Evolutionary conservation across 2,329 filamentous ascomycete genomes (phyloP), one percentile per base, ranked within the genome.

Genomic region (Hypoxylon sp.): DNA sequence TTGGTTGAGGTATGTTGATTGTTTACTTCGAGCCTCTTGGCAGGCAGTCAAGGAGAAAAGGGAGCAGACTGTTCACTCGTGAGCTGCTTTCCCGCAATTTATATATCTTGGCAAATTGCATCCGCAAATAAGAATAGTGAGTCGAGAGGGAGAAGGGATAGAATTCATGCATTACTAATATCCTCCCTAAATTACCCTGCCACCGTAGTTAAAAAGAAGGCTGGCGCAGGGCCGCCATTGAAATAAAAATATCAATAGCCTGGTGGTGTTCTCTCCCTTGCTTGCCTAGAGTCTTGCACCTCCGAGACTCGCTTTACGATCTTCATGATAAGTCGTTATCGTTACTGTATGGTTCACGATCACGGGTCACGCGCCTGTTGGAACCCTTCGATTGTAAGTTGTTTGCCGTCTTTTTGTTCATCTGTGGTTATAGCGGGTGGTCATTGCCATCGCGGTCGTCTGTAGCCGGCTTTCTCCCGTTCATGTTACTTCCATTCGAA

Each of bases 221-320:
- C 9, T 2, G 25, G 25, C 2, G 12, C 45, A 47, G 25, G 23
- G 25, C 25, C 14, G 23, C 6, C 1, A 3, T 9, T 27, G 14
- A 16, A 14, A n/a, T 16, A 27, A 29, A 16, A 9, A 29, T 29
- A 29, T 21, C 14, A 41, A 30, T n/a, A 39, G 5, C 39, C 16
- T 23, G 21, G 37, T 54, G n/a, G n/a, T 9, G 2, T 54, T 23
- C 11, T 23, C 5, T 32, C 52, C 52, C 52, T 54, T 54, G 21
- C 37, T 54, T 19, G n/a, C 14, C 7, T 43, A 25, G 21, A 52
- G 21, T 50, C 34, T n/a, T 16, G 6, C 34, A 41, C 14, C 50
- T 53, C 39, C 7, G 11, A 27, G 12, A 16, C n/a, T 21, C n/a
- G 19, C n/a, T 21, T 8, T 43, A 21, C 30, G 30, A 43, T 39